Base-by-base conservation (phyloP, 2,329 filamentous ascomycete genomes). In the Stagonosporopsis vannaccii region DNA sequence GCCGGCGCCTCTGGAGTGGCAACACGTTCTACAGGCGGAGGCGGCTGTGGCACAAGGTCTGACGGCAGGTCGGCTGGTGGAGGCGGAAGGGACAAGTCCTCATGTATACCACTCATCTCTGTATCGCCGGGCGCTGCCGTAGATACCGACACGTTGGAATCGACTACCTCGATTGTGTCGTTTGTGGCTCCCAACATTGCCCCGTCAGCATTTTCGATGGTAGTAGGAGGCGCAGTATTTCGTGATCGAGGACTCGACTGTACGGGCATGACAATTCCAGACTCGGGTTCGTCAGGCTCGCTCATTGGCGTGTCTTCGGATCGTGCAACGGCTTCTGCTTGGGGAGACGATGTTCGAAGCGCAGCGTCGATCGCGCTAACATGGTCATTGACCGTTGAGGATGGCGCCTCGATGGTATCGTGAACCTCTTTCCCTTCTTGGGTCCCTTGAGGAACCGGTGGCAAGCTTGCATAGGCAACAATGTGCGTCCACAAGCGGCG, bases 261-360 rank as follows among this genome's bases (percentile, higher is more conserved):
- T 32, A 51, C 49, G 8, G 52, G 32, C 17, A 47, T 56, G 11
- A 42, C 47, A 22, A 36, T 15, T 28, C 43, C 40, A 1, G 63
- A 56, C 37, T 72, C 74, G 41, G 64, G 57, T 33, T 74, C 74
- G 43, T 75, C 75, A 13, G 69, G 67, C 44, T 76, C 75, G 37
- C 71, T 76, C 75, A 78, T 78, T 11, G 71, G 70, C 17, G 74
- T 76, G 42, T 78, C 75, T 51, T 73, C 72, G 17, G 58, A 58
- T 2, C 43, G 58, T n/a, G 60, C 25, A 32, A 48, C 54, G 32
- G 54, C 23, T 25, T 57, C 60, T 20, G 56, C 40, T 23, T 55
- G 60, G 11, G 53, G 22, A 9, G 26, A 22, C 17, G 51, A 35
- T 17, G 20, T 11, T 13, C 61, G 58, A 36, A 47, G 22, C 20